Percentiles rank a stretch among this genome's conserved stretches.
Conservation (phyloP, 2,329 filamentous ascomycete species). For the Aspergillus uvarum region DNA sequence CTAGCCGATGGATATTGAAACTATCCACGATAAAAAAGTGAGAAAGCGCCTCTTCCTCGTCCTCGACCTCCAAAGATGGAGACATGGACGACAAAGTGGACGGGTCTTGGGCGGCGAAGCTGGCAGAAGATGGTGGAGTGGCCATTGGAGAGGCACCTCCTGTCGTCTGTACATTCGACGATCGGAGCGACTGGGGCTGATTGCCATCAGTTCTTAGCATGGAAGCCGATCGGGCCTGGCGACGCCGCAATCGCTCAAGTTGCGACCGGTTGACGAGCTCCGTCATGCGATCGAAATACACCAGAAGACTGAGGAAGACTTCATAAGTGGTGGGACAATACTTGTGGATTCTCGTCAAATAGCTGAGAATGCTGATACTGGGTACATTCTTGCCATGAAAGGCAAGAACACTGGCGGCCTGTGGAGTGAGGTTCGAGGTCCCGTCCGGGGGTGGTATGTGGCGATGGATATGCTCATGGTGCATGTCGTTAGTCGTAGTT, state of each 20-base stretch:
- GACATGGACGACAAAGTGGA: conserved; percentile 34
- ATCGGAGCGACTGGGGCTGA: conserved; percentile 21
- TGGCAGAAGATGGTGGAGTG: conserved; percentile 38
- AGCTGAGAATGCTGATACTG: conserved; percentile 94
- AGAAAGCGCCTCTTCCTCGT: conserved; percentile 55
- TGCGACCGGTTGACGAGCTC: conserved; percentile 86
- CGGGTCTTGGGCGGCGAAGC: conserved; percentile 36
- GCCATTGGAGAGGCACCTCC: conserved; percentile 33
- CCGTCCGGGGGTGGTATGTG: conserved; percentile 63
- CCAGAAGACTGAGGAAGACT: conserved; percentile 89
- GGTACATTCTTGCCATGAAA: conserved; percentile 99
- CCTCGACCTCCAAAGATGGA: conserved; percentile 37
- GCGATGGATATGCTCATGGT: conserved; percentile 87
- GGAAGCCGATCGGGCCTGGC: conserved; percentile 22
- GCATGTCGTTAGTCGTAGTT: conserved; percentile 90
- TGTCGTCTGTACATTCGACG: conserved; percentile 19
- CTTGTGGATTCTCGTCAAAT: conserved; percentile 93
- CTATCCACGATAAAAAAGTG: conserved; percentile 95
- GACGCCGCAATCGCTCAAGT: conserved; percentile 57
- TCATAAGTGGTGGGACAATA: conserved; percentile 99
- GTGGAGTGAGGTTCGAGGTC: conserved; percentile 58
- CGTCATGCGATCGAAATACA: conserved; percentile 99
- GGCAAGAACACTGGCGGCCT: conserved; percentile 76
- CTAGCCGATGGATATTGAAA: conserved; percentile 95
- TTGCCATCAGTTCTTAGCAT: conserved; percentile 17